phyloP scores from a whole-genome alignment of 75 land plant species.

The Ceratopteris richardii region DNA sequence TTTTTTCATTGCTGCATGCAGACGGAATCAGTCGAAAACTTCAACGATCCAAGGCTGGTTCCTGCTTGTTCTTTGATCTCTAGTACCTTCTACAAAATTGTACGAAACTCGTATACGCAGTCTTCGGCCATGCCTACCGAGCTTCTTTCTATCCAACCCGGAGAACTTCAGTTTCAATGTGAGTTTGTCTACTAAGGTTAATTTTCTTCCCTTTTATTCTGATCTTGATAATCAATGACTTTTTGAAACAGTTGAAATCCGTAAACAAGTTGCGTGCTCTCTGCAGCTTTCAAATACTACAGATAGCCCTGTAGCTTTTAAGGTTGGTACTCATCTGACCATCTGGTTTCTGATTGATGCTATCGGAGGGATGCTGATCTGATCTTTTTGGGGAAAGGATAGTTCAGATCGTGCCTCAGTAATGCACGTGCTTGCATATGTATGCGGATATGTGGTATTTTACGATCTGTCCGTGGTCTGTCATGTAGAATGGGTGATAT shows the following conservation, averaged over 20 bases:
- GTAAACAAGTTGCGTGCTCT: conserved; percentile 41
- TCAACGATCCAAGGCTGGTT: too few species aligned
- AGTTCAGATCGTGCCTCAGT: background rate
- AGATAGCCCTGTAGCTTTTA: conserved; percentile 35
- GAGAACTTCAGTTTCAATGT: conserved; percentile 58
- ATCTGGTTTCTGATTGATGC: background rate
- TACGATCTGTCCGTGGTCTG: too few species aligned
- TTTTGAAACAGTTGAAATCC: conserved; percentile 33
- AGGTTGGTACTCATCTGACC: conserved; percentile 16
- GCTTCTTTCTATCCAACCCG: conserved; percentile 48
- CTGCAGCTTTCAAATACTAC: conserved; percentile 33
- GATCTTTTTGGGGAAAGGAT: background rate
- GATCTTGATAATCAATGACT: background rate
- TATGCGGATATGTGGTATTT: too few species aligned
- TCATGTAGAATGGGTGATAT: background rate
- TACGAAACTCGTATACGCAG: too few species aligned
- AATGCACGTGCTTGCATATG: background rate
- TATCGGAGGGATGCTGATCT: background rate
- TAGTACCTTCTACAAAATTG: background rate
- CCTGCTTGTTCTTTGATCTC: too few species aligned
- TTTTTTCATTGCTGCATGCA: too few species aligned
- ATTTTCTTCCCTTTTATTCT: background rate
- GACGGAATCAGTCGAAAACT: too few species aligned
- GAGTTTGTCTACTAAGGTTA: conserved; percentile 8
- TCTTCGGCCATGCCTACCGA: conserved; percentile 31